These are phyloP conservation scores for Coleophoma cylindrospora DNA, from an alignment of 2,329 filamentous ascomycete species.

Conservation along the genomic window DNA sequence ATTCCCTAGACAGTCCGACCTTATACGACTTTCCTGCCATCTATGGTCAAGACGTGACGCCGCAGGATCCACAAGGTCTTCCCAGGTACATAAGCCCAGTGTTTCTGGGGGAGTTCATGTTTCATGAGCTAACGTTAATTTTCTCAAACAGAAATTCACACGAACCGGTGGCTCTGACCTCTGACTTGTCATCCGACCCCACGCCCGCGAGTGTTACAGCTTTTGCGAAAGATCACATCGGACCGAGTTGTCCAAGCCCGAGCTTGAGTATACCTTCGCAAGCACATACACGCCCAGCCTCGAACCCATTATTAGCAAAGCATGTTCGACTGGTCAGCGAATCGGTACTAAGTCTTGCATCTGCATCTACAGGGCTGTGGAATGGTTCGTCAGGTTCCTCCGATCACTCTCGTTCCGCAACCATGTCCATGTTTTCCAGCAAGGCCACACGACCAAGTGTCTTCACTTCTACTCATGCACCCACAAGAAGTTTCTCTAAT, in stretches of 20 bases:
- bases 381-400: constrained; percentile 21
- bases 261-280: constrained; percentile 18
- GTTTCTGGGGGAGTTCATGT: neutral
- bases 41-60: neutral
- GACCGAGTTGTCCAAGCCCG: constrained; percentile 12
- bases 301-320: constrained; percentile 12
- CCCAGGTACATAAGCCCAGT: no score
- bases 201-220: constrained; percentile 9
- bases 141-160: constrained; percentile 15
- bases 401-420: constrained; percentile 19
- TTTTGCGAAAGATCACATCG: constrained; percentile 2
- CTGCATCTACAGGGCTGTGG: constrained; percentile 22
- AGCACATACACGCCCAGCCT: neutral
- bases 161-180: constrained; percentile 17
- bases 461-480: constrained; percentile 14
- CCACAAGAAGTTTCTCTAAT: constrained; percentile 18
- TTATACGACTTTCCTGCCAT: constrained; percentile 51
- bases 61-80: no score
- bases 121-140: constrained; percentile 7
- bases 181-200: constrained; percentile 10
- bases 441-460: constrained; percentile 25
- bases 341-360: constrained; percentile 19
- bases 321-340: constrained; percentile 25
- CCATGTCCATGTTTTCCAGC: constrained; percentile 28
- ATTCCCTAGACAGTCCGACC: constrained; percentile 55